Conservation (phyloP, 2,329 filamentous ascomycete species). For the Helotiales sp. region DNA sequence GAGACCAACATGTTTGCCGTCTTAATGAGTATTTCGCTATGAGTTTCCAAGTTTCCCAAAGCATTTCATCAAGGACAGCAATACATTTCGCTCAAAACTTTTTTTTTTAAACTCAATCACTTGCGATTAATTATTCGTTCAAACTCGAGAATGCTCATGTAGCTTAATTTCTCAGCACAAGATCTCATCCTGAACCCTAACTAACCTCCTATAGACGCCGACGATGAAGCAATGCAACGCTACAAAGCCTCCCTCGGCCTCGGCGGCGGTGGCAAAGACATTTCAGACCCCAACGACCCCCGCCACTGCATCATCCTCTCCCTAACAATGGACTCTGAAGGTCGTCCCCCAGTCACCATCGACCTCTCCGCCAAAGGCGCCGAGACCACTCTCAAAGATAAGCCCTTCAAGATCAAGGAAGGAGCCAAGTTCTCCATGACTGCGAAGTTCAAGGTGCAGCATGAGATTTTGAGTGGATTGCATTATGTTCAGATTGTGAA, state of each 20-base stretch:
- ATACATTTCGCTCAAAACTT: background rate
- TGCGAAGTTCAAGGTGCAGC: slow-evolving; percentile 91
- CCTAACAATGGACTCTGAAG: slow-evolving; percentile 82
- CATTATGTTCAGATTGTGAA: slow-evolving; percentile 96
- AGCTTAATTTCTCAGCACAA: too few relatives aligned
- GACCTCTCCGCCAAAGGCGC: slow-evolving; percentile 76
- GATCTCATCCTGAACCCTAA: background rate
- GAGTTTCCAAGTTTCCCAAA: background rate
- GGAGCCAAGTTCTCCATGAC: slow-evolving; percentile 92
- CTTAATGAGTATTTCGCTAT: background rate
- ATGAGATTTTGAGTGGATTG: slow-evolving; percentile 90
- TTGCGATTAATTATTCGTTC: too few relatives aligned
- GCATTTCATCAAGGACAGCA: background rate
- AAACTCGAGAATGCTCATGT: too few relatives aligned
- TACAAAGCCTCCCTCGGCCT: slow-evolving; percentile 98
- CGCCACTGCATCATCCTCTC: slow-evolving; percentile 92
- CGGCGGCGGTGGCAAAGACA: slow-evolving; percentile 65
- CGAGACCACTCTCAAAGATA: slow-evolving; percentile 77
- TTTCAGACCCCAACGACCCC: slow-evolving; percentile 77
- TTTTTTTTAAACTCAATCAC: background rate
- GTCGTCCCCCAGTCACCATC: slow-evolving; percentile 82
- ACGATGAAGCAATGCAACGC: slow-evolving; percentile 92
- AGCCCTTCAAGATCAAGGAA: slow-evolving; percentile 98
- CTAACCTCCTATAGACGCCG: slow-evolving; percentile 34
- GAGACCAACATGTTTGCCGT: too few relatives aligned